Percentiles rank a stretch among this genome's conserved stretches.
Conservation (phyloP, 495 filamentous ascomycete genomes). For the Penicillium bialowiezense region DNA sequence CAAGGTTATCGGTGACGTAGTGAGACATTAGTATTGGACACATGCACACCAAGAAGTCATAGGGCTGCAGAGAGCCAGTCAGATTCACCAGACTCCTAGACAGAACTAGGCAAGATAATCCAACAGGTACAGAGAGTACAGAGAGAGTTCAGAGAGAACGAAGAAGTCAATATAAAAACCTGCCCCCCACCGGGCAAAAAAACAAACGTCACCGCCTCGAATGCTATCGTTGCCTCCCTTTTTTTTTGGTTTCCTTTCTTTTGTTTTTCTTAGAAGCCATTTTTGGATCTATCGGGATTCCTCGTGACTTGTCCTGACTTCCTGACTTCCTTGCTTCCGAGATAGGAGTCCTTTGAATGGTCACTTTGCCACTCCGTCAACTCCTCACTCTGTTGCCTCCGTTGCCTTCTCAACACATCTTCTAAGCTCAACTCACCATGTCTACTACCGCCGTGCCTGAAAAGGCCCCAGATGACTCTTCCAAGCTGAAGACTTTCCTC, state of each 20-base stretch:
- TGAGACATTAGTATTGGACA: not conserved
- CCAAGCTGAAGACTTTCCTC: constrained; percentile 80
- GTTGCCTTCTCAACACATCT: not conserved
- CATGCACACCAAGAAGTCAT: no score
- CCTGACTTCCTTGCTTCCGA: constrained; percentile 6
- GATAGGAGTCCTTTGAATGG: no score
- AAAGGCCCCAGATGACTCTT: constrained; percentile 72
- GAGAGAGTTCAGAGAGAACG: no score
- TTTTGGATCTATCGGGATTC: not conserved
- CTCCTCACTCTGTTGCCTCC: no score
- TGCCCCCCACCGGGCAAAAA: constrained; percentile 16
- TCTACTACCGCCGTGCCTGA: constrained; percentile 45
- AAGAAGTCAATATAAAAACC: not conserved
- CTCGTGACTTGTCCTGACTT: no score
- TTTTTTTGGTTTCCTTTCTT: constrained; percentile 3
- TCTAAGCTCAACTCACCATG: constrained; percentile 20
- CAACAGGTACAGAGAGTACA: no score
- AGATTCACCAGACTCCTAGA: no score
- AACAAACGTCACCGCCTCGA: constrained; percentile 35
- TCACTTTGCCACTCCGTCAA: no score
- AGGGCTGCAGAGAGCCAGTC: no score
- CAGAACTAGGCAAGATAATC: no score
- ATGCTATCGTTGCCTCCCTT: not conserved
- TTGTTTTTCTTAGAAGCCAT: constrained; percentile 1
- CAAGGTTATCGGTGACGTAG: no score